Conservation (phyloP, 768 basidiomycete genomes). For the Psilocybe subaeruginosa region DNA sequence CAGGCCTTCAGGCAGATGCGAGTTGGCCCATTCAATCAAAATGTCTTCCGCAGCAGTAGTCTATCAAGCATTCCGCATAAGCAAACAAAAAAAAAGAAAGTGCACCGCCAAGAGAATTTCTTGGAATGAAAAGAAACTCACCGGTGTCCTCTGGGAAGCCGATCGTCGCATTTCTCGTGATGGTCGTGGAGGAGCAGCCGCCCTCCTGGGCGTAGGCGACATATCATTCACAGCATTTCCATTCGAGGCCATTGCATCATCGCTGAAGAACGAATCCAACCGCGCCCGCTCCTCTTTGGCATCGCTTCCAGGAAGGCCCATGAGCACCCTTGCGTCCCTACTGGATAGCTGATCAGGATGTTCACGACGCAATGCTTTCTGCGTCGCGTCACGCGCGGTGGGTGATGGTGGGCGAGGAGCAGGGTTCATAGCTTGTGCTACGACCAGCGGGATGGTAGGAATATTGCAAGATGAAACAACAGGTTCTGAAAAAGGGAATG, state of each 20-base stretch:
- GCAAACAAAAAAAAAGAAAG: conserved; percentile 5
- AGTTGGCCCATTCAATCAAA: conserved; percentile 91
- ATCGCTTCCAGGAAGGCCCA: conserved; percentile 52
- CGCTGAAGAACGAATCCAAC: conserved; percentile 60
- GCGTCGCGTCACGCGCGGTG: conserved; percentile 81
- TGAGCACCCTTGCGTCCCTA: conserved; percentile 77
- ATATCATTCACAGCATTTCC: conserved; percentile 4
- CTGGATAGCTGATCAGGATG: conserved; percentile 82
- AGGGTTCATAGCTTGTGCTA: conserved; percentile 97
- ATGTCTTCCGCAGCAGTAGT: conserved; percentile 40
- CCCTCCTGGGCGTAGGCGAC: conserved; percentile 19
- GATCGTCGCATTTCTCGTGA: conserved; percentile 62
- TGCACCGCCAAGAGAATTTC: too few species aligned
- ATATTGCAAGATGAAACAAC: conserved; percentile 97
- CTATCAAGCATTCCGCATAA: conserved; percentile 1
- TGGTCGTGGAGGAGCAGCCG: conserved; percentile 62
- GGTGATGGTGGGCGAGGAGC: conserved; percentile 95
- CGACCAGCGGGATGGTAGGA: conserved; percentile 91
- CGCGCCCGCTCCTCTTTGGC: conserved; percentile 49
- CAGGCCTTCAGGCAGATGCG: conserved; percentile 67
- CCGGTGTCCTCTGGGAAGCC: conserved; percentile 32
- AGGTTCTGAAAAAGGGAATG: conserved; percentile 56
- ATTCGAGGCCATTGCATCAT: conserved; percentile 31
- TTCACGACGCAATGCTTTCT: conserved; percentile 83
- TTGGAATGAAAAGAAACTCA: conserved; percentile 18